These are phyloP conservation scores for Fomitopsis schrenkii DNA, from an alignment of 1,284 basidiomycete genomes.

Conservation along the genomic window DNA sequence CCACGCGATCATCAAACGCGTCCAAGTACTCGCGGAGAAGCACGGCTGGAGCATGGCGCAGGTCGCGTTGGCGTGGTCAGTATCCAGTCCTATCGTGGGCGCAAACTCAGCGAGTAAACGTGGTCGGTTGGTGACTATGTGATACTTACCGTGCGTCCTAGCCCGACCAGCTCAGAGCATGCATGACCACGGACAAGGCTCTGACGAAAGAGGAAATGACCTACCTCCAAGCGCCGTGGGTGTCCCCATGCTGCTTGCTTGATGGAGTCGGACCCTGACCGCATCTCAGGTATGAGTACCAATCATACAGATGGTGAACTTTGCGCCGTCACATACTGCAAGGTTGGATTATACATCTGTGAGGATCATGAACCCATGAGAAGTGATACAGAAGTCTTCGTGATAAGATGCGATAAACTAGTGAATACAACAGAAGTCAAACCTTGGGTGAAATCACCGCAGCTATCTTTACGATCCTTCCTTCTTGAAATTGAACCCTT, in stretches of 20 bases:
- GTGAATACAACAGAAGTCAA: not conserved
- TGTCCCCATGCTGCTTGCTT: not conserved
- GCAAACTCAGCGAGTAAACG: slow-evolving; percentile 16
- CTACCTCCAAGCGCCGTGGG: slow-evolving; percentile 19
- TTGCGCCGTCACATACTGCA: too few species aligned
- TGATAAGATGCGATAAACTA: not conserved
- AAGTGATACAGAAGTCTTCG: too few species aligned
- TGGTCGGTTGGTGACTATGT: not conserved
- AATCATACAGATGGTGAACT: not conserved
- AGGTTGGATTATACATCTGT: too few species aligned
- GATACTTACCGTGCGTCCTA: not conserved
- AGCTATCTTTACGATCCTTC: not conserved
- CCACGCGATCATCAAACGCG: slow-evolving; percentile 33
- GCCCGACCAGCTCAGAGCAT: too few species aligned
- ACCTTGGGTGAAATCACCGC: not conserved
- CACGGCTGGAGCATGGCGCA: slow-evolving; percentile 36
- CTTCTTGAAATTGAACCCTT: slow-evolving; percentile 14
- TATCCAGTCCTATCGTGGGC: slow-evolving; percentile 38
- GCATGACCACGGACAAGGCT: slow-evolving; percentile 3
- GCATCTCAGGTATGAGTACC: not conserved
- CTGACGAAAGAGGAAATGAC: slow-evolving; percentile 17
- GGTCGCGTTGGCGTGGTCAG: slow-evolving; percentile 38
- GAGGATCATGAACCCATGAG: too few species aligned
- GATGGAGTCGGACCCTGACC: not conserved
- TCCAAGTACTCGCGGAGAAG: slow-evolving; percentile 37